A percentile compares a stretch with the other conserved stretches of the same genome.
These are phyloP conservation scores for Phanerodontia chrysosporium DNA, from an alignment of 768 basidiomycete genomes.

Conservation along the genomic window DNA sequence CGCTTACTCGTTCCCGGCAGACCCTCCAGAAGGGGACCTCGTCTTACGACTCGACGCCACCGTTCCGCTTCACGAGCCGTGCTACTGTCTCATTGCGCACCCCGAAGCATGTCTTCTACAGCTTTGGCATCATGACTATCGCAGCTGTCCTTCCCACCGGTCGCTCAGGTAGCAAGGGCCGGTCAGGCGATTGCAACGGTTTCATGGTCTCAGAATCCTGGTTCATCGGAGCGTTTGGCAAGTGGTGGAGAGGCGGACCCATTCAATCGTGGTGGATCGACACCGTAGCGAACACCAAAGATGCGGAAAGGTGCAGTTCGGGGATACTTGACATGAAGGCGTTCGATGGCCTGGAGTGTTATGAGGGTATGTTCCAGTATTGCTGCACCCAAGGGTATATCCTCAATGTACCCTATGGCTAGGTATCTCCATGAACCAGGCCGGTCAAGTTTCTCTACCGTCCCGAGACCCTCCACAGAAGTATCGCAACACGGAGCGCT, in stretches of 20 bases:
- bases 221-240: slow-evolving; percentile 89
- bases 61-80: slow-evolving; percentile 88
- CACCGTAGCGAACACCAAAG: slow-evolving; percentile 56
- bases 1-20: slow-evolving; percentile 17
- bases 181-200: slow-evolving; percentile 29
- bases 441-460: slow-evolving; percentile 13
- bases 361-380: slow-evolving; percentile 50
- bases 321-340: slow-evolving; percentile 76
- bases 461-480: slow-evolving; percentile 49
- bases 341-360: slow-evolving; percentile 64
- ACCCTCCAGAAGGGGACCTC: slow-evolving; percentile 14
- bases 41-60: slow-evolving; percentile 22
- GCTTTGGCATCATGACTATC: slow-evolving; percentile 83
- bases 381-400: background rate
- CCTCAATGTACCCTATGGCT: background rate
- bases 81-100: slow-evolving; percentile 91
- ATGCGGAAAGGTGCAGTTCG: slow-evolving; percentile 71
- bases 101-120: slow-evolving; percentile 83
- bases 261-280: slow-evolving; percentile 79
- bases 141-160: slow-evolving; percentile 67
- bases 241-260: slow-evolving; percentile 86
- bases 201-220: slow-evolving; percentile 71
- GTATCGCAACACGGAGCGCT: slow-evolving; percentile 26
- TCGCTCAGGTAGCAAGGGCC: slow-evolving; percentile 16
- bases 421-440: slow-evolving; percentile 19